Conservation (phyloP, 176 grass and related monocot species). For the Lolium perenne region DNA sequence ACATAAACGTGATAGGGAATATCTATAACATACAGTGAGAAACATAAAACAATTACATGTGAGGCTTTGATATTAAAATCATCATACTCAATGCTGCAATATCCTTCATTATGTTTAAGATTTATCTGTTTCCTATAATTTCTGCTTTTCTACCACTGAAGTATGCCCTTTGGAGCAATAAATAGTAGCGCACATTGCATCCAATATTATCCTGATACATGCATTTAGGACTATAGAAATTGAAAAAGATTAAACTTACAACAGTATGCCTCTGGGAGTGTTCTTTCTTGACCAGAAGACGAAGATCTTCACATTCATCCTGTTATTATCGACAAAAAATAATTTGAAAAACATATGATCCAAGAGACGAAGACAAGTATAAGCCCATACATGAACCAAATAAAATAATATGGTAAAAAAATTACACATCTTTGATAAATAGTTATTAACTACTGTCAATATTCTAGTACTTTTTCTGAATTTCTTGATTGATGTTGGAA, state of each 20-base stretch:
- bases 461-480: not conserved
- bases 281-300: conserved; percentile 61
- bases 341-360: conserved; percentile 37
- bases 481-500: conserved; percentile 29
- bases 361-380: conserved; percentile 26
- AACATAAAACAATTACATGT: not conserved
- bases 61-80: not conserved
- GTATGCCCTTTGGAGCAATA: conserved; percentile 16
- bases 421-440: not conserved
- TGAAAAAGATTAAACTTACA: conserved; percentile 62
- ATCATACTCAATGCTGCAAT: not conserved
- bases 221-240: not conserved
- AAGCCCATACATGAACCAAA: conserved; percentile 21
- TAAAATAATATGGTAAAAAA: conserved; percentile 8
- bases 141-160: not conserved
- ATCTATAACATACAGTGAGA: not conserved
- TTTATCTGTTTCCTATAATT: not conserved
- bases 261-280: conserved; percentile 68
- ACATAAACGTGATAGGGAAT: not conserved
- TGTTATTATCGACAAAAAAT: conserved; percentile 46
- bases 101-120: conserved; percentile 6
- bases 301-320: conserved; percentile 83
- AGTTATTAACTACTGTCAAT: not conserved
- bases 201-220: not conserved
- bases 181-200: conserved; percentile 3